Evolutionary conservation across 2,329 filamentous ascomycete species (phyloP).

Genomic region (Tricladium varicosporioides): DNA sequence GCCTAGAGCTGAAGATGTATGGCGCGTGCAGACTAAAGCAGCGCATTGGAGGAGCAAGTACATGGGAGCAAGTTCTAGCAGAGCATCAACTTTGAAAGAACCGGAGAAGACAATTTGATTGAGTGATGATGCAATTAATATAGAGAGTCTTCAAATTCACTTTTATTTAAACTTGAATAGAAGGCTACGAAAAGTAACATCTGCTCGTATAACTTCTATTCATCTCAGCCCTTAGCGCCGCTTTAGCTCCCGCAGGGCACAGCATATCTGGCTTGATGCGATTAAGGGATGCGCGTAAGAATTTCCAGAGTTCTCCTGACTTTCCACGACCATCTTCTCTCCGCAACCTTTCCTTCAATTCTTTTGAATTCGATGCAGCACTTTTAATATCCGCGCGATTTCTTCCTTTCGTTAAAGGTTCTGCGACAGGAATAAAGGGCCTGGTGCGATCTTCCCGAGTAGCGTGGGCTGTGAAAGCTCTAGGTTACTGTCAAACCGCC

Average conservation of each 20-base stretch:
- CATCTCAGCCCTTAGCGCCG: neutral
- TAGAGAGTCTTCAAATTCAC: too few relatives aligned
- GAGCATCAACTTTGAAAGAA: too few relatives aligned
- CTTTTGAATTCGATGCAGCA: conserved; percentile 25
- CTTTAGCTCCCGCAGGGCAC: conserved; percentile 6
- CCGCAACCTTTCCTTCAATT: conserved; percentile 14
- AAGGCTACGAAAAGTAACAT: too few relatives aligned
- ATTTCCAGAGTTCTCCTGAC: conserved; percentile 10
- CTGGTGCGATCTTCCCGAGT: conserved; percentile 19
- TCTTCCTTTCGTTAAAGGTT: conserved; percentile 27
- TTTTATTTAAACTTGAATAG: too few relatives aligned
- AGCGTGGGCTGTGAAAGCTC: conserved; percentile 22
- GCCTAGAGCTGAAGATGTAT: too few relatives aligned
- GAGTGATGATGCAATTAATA: too few relatives aligned
- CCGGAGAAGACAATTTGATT: too few relatives aligned
- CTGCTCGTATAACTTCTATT: too few relatives aligned
- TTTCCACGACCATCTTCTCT: conserved; percentile 4
- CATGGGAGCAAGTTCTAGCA: too few relatives aligned
- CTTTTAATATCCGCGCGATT: conserved; percentile 28
- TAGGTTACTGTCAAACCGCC: conserved; percentile 1
- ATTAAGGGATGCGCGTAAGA: conserved; percentile 20
- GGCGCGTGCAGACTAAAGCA: too few relatives aligned
- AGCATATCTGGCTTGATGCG: conserved; percentile 25
- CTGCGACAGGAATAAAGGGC: conserved; percentile 11
- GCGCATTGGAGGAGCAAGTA: too few relatives aligned